Evolutionary conservation across 2,329 filamentous ascomycete genomes (phyloP).

Genomic region (Cyphellophora europaea): DNA sequence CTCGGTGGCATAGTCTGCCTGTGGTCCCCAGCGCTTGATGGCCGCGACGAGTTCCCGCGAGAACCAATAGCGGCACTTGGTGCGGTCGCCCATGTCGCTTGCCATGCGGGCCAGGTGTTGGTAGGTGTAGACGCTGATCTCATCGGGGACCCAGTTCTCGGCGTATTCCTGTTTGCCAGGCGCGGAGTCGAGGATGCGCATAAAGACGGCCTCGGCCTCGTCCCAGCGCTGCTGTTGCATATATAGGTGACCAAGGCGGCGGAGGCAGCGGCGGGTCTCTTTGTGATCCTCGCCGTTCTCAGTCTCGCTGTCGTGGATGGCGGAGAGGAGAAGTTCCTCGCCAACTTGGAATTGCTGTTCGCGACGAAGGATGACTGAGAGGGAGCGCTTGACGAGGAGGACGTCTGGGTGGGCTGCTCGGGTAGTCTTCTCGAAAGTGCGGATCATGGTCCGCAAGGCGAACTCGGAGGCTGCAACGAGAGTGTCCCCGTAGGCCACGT

Average conservation of each 20-base stretch:
- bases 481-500: background rate
- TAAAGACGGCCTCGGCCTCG: background rate
- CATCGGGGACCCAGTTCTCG: conserved; percentile 2
- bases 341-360: background rate
- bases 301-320: conserved; percentile 3
- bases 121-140: conserved; percentile 2
- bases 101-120: conserved; percentile 2
- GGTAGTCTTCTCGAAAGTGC: background rate
- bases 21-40: conserved; percentile 1
- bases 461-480: background rate
- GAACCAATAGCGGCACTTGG: conserved; percentile 1
- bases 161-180: conserved; percentile 1
- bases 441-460: conserved; percentile 1
- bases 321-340: conserved; percentile 50
- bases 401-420: background rate
- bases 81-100: background rate
- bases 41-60: conserved; percentile 1
- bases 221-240: conserved; percentile 1
- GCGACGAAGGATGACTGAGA: conserved; percentile 1
- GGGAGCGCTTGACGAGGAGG: conserved; percentile 2
- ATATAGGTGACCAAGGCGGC: conserved; percentile 1
- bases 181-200: conserved; percentile 1
- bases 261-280: conserved; percentile 3
- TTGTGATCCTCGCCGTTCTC: background rate
- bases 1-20: conserved; percentile 1